phyloP scores from a whole-genome alignment of 768 basidiomycete genomes.

The Amanita molliuscula region DNA sequence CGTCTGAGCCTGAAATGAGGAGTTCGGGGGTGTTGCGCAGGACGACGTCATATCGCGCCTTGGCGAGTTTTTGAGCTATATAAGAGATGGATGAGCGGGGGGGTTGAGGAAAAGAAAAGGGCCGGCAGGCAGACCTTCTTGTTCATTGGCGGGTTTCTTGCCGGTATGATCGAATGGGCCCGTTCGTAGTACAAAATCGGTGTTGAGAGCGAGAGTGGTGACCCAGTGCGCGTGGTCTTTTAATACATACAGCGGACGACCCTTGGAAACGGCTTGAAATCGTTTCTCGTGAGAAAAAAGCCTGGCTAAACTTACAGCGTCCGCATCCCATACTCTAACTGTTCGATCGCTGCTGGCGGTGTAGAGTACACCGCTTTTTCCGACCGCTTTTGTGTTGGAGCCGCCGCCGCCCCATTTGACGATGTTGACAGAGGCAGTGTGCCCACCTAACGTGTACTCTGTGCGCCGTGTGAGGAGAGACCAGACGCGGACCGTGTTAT shows the following conservation, averaged over 20 bases:
- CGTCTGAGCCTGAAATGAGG: conserved; percentile 92
- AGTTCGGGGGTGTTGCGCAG: conserved; percentile 63
- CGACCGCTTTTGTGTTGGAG: conserved; percentile 12
- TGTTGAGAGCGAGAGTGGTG: conserved; percentile 90
- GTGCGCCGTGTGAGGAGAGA: conserved; percentile 56
- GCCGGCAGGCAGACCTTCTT: conserved; percentile 49
- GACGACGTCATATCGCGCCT: conserved; percentile 67
- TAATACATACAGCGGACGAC: conserved; percentile 71
- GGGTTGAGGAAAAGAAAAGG: not conserved
- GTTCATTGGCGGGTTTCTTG: conserved; percentile 69
- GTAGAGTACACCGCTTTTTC: conserved; percentile 59
- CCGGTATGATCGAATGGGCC: conserved; percentile 89
- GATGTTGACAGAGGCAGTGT: conserved; percentile 89
- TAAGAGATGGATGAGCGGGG: not conserved
- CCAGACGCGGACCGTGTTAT: conserved; percentile 95
- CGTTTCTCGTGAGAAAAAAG: not conserved
- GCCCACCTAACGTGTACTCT: conserved; percentile 85
- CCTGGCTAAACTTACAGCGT: conserved; percentile 32
- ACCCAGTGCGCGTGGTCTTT: conserved; percentile 99
- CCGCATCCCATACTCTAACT: conserved; percentile 91
- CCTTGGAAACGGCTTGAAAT: conserved; percentile 38
- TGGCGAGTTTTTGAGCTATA: conserved; percentile 68
- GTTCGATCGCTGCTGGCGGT: conserved; percentile 93
- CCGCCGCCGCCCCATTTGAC: conserved; percentile 95
- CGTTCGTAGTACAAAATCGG: conserved; percentile 89